Conservation (phyloP, 2,329 filamentous ascomycete genomes). For the Penicillium brasilianum region DNA sequence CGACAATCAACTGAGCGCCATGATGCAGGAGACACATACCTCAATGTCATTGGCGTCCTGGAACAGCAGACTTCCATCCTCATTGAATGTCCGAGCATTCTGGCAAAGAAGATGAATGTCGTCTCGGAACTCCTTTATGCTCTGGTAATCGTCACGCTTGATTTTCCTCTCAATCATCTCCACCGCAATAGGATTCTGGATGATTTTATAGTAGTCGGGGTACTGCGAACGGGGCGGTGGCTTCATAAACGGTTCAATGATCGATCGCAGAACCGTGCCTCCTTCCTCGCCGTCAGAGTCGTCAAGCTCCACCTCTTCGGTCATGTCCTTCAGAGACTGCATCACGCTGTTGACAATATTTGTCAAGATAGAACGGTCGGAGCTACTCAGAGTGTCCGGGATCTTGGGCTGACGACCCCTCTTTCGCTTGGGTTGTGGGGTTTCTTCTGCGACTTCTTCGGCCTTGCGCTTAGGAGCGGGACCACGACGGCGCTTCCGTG, state of each 20-base stretch:
- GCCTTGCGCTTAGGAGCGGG: conserved; percentile 86
- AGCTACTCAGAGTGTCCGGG: conserved; percentile 66
- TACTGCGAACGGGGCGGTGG: conserved; percentile 87
- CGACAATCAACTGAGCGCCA: not conserved
- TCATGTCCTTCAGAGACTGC: conserved; percentile 80
- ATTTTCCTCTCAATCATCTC: conserved; percentile 93
- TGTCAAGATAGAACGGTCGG: conserved; percentile 78
- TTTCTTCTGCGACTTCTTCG: conserved; percentile 74
- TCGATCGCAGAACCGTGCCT: conserved; percentile 68
- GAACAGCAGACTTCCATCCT: conserved; percentile 90
- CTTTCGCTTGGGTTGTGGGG: conserved; percentile 78
- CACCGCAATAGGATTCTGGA: conserved; percentile 92
- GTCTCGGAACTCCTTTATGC: conserved; percentile 75
- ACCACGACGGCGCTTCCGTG: conserved; percentile 80
- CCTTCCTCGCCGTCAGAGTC: conserved; percentile 59
- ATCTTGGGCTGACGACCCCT: conserved; percentile 74
- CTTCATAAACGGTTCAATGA: conserved; percentile 94
- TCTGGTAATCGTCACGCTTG: conserved; percentile 91
- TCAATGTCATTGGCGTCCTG: conserved; percentile 92
- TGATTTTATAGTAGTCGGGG: conserved; percentile 93
- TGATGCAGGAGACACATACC: conserved; percentile 60
- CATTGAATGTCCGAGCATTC: conserved; percentile 96
- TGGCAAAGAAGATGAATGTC: conserved; percentile 84
- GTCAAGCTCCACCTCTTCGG: conserved; percentile 69
- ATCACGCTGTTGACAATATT: conserved; percentile 77